A percentile compares a stretch with the other conserved stretches of the same genome.
Conservation (phyloP, 1,139 yeast species). For the Debaryomycetaceae sp. region DNA sequence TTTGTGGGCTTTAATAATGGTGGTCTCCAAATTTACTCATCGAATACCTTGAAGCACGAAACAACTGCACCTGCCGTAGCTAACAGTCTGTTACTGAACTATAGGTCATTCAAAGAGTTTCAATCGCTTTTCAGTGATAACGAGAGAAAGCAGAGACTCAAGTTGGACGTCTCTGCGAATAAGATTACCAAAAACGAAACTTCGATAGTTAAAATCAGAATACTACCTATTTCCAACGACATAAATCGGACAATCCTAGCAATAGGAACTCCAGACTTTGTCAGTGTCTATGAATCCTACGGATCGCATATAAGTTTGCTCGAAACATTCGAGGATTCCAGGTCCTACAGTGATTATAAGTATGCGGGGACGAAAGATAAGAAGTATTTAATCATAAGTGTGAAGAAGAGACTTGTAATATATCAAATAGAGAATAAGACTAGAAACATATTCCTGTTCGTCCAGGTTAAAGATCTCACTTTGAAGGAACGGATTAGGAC, state of each 20-base stretch:
- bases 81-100: not conserved
- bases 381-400: conserved; percentile 25
- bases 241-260: conserved; percentile 23
- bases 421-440: conserved; percentile 27
- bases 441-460: conserved; percentile 29
- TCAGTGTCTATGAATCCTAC: conserved; percentile 31
- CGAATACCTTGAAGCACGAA: not conserved
- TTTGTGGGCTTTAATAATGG: conserved; percentile 38
- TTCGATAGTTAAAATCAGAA: conserved; percentile 18
- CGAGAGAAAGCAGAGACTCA: conserved; percentile 13
- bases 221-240: conserved; percentile 16
- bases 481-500: conserved; percentile 30
- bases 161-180: conserved; percentile 18
- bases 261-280: conserved; percentile 21
- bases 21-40: conserved; percentile 23
- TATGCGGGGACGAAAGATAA: conserved; percentile 16
- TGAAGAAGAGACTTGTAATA: conserved; percentile 28
- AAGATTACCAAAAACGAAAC: conserved; percentile 21
- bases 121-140: conserved; percentile 20
- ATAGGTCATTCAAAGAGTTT: conserved; percentile 25
- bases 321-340: conserved; percentile 27
- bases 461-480: conserved; percentile 20
- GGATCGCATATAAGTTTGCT: conserved; percentile 34
- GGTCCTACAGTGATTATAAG: conserved; percentile 12
- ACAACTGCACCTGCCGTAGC: conserved; percentile 1